phyloP scores from a whole-genome alignment of 257 asterid genomes.

The Solanum peruvianum region DNA sequence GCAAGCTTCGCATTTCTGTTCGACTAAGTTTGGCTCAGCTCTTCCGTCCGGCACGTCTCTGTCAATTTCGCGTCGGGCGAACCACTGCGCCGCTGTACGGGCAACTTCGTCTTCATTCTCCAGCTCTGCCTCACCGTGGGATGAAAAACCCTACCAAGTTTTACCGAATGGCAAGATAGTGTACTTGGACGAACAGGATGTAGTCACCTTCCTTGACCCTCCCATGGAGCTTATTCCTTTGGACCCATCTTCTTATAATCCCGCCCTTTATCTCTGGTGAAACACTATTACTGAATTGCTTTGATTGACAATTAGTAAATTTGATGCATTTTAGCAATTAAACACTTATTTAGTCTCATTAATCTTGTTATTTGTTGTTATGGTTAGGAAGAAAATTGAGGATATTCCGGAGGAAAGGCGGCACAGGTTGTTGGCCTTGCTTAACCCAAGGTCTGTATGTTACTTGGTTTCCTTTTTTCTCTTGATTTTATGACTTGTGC shows the following conservation, averaged over 20 bases:
- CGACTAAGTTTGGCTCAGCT: neutral
- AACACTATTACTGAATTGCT: neutral
- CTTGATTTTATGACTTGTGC: neutral
- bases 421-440: slow-evolving; percentile 42
- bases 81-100: neutral
- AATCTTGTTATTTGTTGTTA: neutral
- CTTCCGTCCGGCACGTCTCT: neutral
- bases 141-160: slow-evolving; percentile 29
- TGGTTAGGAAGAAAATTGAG: slow-evolving; percentile 73
- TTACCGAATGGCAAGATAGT: slow-evolving; percentile 18
- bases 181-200: slow-evolving; percentile 58
- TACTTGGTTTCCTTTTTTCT: neutral
- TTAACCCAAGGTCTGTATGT: slow-evolving; percentile 46
- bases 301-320: neutral
- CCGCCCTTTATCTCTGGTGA: slow-evolving; percentile 81
- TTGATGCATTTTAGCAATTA: neutral
- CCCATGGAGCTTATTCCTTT: slow-evolving; percentile 66
- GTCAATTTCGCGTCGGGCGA: neutral
- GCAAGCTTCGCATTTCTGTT: neutral
- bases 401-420: slow-evolving; percentile 79
- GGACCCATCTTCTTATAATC: slow-evolving; percentile 70
- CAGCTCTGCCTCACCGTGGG: slow-evolving; percentile 22
- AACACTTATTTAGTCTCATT: neutral
- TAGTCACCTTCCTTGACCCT: slow-evolving; percentile 67
- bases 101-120: neutral